phyloP scores from a whole-genome alignment of 371 early-diverging fungal species.

The Umbelopsis sp. region DNA sequence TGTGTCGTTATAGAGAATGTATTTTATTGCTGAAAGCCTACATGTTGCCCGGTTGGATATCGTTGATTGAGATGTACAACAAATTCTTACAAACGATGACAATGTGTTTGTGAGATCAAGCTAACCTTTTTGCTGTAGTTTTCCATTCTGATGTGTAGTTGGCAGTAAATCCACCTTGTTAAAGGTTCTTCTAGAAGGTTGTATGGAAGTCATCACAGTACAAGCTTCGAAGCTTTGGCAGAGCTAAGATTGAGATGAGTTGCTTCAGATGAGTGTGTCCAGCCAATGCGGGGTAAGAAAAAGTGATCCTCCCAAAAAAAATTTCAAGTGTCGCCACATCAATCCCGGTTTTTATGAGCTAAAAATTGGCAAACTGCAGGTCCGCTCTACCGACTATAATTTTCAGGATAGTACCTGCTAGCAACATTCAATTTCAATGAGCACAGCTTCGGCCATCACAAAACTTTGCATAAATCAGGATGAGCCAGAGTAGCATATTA shows the following conservation, averaged over 20 bases:
- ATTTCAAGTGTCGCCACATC: neutral
- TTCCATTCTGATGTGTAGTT: conserved; percentile 28
- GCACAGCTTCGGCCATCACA: too few species aligned
- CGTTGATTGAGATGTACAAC: neutral
- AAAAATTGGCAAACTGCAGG: too few species aligned
- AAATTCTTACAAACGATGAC: neutral
- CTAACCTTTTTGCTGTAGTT: conserved; percentile 23
- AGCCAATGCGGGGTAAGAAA: conserved; percentile 12
- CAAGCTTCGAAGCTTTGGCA: conserved; percentile 11
- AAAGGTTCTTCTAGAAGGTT: conserved; percentile 36
- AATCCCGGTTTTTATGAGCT: too few species aligned
- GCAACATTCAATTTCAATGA: too few species aligned
- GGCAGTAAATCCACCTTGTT: conserved; percentile 38
- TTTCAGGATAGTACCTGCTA: too few species aligned
- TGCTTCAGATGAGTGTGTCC: conserved; percentile 1
- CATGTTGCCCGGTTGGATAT: neutral
- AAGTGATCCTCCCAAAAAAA: conserved; percentile 1
- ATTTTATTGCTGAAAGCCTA: neutral
- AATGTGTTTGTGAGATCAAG: neutral
- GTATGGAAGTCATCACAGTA: conserved; percentile 23
- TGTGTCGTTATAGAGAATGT: too few species aligned
- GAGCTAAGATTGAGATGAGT: conserved; percentile 17
- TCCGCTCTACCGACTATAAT: too few species aligned
- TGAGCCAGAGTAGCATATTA: too few species aligned
- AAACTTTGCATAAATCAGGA: too few species aligned